Conservation (phyloP, 2,329 filamentous ascomycete species). For the Alternaria tenuissima region DNA sequence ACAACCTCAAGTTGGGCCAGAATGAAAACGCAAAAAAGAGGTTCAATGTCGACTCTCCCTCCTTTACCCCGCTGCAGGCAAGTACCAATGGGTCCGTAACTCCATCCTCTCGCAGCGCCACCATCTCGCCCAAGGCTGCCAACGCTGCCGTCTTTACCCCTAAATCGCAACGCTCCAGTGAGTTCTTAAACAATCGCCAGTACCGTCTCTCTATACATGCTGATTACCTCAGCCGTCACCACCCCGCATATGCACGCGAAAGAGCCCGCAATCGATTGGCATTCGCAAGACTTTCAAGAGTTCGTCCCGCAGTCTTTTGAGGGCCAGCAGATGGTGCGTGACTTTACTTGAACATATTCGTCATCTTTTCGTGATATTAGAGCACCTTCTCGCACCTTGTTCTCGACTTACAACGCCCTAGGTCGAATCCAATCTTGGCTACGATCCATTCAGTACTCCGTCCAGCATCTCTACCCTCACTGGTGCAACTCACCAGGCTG, state of each 20-base stretch:
- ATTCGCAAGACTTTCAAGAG: constrained; percentile 58
- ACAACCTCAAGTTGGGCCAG: constrained; percentile 70
- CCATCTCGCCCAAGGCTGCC: constrained; percentile 89
- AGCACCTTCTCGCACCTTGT: not conserved
- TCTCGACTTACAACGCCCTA: constrained; percentile 22
- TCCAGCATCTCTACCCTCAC: constrained; percentile 46
- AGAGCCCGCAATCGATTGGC: constrained; percentile 58
- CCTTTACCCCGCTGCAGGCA: constrained; percentile 78
- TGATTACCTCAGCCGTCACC: constrained; percentile 47
- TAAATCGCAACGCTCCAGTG: constrained; percentile 60
- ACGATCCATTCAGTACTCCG: constrained; percentile 56
- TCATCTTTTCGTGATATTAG: not conserved
- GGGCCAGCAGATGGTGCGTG: constrained; percentile 57
- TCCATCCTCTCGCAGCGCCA: constrained; percentile 69
- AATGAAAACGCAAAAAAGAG: constrained; percentile 71
- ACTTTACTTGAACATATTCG: constrained; percentile 1
- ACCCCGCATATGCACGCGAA: constrained; percentile 57
- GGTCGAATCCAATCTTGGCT: constrained; percentile 51
- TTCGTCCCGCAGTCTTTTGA: constrained; percentile 66
- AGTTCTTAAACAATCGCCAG: constrained; percentile 24
- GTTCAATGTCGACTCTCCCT: constrained; percentile 94
- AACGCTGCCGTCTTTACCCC: constrained; percentile 88
- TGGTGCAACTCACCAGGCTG: constrained; percentile 47
- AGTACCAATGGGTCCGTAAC: constrained; percentile 57
- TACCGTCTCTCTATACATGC: constrained; percentile 14